Evolutionary conservation across 2,329 filamentous ascomycete species (phyloP), one percentile per base, ranked within the genome.

Genomic region (Monosporascus sp.): DNA sequence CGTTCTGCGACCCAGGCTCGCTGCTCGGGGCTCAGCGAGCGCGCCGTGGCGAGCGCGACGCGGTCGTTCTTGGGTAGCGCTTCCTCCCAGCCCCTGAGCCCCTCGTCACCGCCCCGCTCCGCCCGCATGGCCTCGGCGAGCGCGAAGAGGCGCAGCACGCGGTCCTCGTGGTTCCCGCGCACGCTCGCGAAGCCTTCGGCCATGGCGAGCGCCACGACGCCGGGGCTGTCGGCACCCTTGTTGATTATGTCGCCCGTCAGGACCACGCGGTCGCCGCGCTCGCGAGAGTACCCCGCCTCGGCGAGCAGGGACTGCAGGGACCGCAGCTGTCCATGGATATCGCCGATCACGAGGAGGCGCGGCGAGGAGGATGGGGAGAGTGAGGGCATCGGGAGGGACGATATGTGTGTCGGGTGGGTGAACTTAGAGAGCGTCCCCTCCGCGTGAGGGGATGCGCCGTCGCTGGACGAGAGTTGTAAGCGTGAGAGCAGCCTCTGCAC

Each of bases 81-180:
- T 9, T 59, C 58, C 17, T 62, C 52, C 24, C 50, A 37, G 38
- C 53, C 53, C 51, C 41, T 58, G 57, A 27, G 54, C 38, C 40
- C 43, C 43, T 37, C 54, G 17, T 52, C 24, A 38, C 48, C 47
- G 48, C 44, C 37, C 27, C 76, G 74, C 56, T 85, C 81, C 1
- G 85, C 79, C 8, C 87, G 78, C 22, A 46, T 6, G 5, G 43
- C 43, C 24, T 46, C 24, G 11, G 22, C 43, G 24, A 26, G 43
- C 16, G 43, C 43, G 43, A 46, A 46, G 5, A 46, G 9, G 24
- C 43, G 43, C n/a, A 97, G 78, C 20, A 97, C 78, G 22, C 85
- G 81, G 68, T 97, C 92, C 68, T 99, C 94, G 72, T 96, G 89
- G 71, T 97, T 97, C 19, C 94, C 94, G 49, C 93, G 86, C 8